Base-by-base conservation (phyloP, 768 basidiomycete species). In the Amanita pallidorosea region DNA sequence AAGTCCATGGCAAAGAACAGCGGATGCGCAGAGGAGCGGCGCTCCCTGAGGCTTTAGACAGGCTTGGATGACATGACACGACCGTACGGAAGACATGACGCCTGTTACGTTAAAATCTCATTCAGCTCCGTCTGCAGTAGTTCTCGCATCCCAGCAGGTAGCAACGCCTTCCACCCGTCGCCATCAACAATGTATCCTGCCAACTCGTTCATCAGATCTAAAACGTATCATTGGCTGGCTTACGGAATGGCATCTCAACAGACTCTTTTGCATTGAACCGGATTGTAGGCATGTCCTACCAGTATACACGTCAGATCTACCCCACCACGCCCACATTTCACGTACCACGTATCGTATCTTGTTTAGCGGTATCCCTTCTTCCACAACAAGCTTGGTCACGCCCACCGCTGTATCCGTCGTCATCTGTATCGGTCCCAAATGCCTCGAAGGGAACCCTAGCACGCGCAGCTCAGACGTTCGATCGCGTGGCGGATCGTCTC, bases 211-310 rank as follows among this genome's bases (percentile, higher is more conserved):
- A 45, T 51, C 18, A 43, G 13, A 17, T 17, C n/a, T n/a, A n/a
- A n/a, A n/a, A n/a, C n/a, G 37, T 5, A 29, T 18, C 38, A 25
- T 25, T n/a, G 11, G 23, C 11, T n/a, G 3, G 18, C 87, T 62
- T 58, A 88, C 91, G 71, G 72, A 99, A 99, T 0, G 96, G 96
- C 96, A 99, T 99, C 68, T 97, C 92, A 5, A 98, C 91, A 40
- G 86, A 87, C 64, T 99, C 96, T 58, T 80, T 83, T 4, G 77
- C 63, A 58, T 86, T 88, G 73, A 98, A 97, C 15, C 57, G 68
- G 61, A 99, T 95, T 0, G 92, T 95, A 0, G 96, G 96, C 64
- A 80, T 80, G 58, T 92, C 86, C 89, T 95, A 20, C 3, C 7
- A 45, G 22, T n/a, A 25, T 43, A 49, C 27, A 27, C 45, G 25